A percentile compares a stretch with the other conserved stretches of the same genome.
Evolutionary conservation across 768 basidiomycete species (phyloP).

Genomic region (Suillus occidentalis): DNA sequence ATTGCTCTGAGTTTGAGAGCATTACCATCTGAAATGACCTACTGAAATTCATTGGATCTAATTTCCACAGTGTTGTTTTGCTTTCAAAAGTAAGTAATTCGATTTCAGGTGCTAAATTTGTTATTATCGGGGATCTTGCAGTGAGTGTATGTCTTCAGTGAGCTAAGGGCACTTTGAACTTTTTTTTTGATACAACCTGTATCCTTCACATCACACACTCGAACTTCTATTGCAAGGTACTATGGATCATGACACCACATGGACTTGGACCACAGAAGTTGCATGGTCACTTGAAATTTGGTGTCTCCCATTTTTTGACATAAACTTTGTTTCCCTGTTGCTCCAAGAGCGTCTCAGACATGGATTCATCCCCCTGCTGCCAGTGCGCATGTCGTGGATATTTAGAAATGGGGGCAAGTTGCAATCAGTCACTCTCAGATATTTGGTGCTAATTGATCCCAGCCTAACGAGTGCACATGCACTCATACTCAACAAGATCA

Average conservation of each 20-base stretch:
- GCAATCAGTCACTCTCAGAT: not conserved
- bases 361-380: not conserved
- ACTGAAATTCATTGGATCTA: too few species aligned
- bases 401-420: not conserved
- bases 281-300: not conserved
- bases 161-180: too few species aligned
- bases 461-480: not conserved
- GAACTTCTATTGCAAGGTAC: not conserved
- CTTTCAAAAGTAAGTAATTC: too few species aligned
- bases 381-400: not conserved
- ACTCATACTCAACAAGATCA: not conserved
- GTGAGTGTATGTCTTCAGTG: too few species aligned
- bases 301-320: not conserved
- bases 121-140: too few species aligned
- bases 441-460: not conserved
- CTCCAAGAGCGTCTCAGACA: not conserved
- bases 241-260: not conserved
- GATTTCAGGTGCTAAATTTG: too few species aligned
- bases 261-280: not conserved
- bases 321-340: not conserved
- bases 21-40: too few species aligned
- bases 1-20: too few species aligned
- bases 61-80: too few species aligned
- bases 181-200: too few species aligned
- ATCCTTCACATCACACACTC: too few species aligned